Base-by-base conservation (phyloP, 306 rosid genomes). In the Coriaria nepalensis region DNA sequence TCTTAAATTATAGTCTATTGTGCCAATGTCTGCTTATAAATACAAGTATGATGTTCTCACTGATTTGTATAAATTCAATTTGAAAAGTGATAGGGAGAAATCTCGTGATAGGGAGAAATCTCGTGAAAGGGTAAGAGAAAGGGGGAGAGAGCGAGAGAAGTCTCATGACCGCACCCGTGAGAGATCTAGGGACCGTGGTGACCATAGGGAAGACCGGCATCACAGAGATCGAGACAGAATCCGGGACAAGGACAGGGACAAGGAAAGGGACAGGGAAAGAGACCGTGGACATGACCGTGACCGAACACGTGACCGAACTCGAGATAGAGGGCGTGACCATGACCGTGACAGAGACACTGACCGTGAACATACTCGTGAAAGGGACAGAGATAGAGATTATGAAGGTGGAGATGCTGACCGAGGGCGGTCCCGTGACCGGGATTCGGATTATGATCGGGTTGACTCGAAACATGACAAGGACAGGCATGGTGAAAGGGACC, bases 41-140 rank as follows among this genome's bases (percentile, higher is more conserved):
- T 20, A 20, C 29, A 13, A 10, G 2, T 34, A 9, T 51, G 42
- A 45, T 49, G 34, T n/a, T 37, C 40, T 65, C 46, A 55, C 36
- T 75, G 53, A 55, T 65, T 9, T 60, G 37, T 15, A 63, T 59
- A 65, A 41, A 40, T 7, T 52, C 46, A 52, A 48, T 66, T 76
- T 50, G 45, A 52, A 20, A 20, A 92, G 96, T 75, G 99, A 86
- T 53, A 73, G 88, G 62, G 99, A 92, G 58, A 80, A 79, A 52
- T 92, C 99, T 6, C 80, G 79, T 10, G 99, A 92, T 59, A 86
- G 80, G 54, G 93, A n/a, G n/a, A 80, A 79, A 52, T 92, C 99
- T 6, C 80, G 79, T 10, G 99, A 92, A 62, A 86, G 80, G 54
- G 93, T 72, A 34, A 81, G 65, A 65, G 95, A 81, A 43, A 76